A percentile compares a stretch with the other conserved stretches of the same genome.
Evolutionary conservation across 305 asterid species (phyloP).

Genomic region (Caryopteris hybrid): DNA sequence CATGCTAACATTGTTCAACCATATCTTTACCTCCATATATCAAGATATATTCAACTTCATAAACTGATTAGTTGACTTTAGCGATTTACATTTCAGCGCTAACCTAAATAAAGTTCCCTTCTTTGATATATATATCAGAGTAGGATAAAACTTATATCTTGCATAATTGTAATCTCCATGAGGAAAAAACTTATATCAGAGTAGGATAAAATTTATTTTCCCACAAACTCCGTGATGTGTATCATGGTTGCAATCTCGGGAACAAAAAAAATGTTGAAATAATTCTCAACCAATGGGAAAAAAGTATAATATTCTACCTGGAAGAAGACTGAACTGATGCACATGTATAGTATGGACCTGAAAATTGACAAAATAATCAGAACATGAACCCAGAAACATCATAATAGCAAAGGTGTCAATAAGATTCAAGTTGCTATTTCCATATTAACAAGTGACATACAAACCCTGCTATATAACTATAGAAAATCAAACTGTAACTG

Average conservation of each 20-base stretch:
- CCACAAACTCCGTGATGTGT: conserved; percentile 4
- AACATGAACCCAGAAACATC: conserved; percentile 3
- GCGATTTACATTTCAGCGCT: neutral
- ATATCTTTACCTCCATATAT: neutral
- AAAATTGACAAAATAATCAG: conserved; percentile 25
- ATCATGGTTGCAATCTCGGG: neutral
- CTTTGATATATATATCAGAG: neutral
- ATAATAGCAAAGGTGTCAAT: neutral
- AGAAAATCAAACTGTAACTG: neutral
- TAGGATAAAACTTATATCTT: too few species aligned
- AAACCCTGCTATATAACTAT: neutral
- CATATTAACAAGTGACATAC: neutral
- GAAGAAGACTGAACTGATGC: conserved; percentile 51
- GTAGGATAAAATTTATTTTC: too few species aligned
- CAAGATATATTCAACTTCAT: neutral
- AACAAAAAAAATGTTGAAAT: neutral
- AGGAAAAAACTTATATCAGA: too few species aligned
- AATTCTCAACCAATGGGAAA: conserved; percentile 10
- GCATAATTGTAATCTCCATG: too few species aligned
- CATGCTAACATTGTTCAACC: conserved; percentile 9
- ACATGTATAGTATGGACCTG: conserved; percentile 62
- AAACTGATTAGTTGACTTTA: neutral
- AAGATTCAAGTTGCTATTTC: conserved; percentile 3
- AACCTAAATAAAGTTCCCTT: conserved; percentile 2
- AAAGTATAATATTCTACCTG: conserved; percentile 50